A percentile compares a stretch with the other conserved stretches of the same genome.
Evolutionary conservation across 352 stramenopile species (phyloP).

Genomic region (Globisporangium heterothallicum): DNA sequence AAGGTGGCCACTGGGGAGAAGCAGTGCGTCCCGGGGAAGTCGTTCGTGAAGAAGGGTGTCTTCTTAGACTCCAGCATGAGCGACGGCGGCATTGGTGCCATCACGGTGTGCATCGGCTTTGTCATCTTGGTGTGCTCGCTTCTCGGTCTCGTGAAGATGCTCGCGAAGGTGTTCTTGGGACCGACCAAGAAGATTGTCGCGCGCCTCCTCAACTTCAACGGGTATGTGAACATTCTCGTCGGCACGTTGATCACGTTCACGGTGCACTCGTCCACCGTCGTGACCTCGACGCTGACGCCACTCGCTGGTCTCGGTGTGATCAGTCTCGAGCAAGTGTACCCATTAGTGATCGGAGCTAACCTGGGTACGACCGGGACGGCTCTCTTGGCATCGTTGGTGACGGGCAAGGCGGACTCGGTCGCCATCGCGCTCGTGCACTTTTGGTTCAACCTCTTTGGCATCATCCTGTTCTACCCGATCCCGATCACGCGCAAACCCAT

Average conservation of each 20-base stretch:
- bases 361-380: slow-evolving; percentile 88
- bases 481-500: slow-evolving; percentile 80
- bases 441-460: slow-evolving; percentile 90
- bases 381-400: slow-evolving; percentile 84
- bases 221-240: slow-evolving; percentile 85
- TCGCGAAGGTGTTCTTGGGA: slow-evolving; percentile 66
- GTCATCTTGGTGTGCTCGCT: slow-evolving; percentile 42
- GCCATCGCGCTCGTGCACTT: slow-evolving; percentile 89
- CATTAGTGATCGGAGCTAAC: slow-evolving; percentile 90
- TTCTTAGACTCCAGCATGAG: slow-evolving; percentile 31
- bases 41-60: slow-evolving; percentile 32
- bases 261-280: slow-evolving; percentile 90
- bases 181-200: slow-evolving; percentile 83
- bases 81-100: slow-evolving; percentile 39
- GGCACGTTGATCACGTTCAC: slow-evolving; percentile 80
- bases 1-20: slow-evolving; percentile 24
- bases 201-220: slow-evolving; percentile 86
- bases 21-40: slow-evolving; percentile 18
- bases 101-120: slow-evolving; percentile 41
- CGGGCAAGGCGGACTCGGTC: slow-evolving; percentile 64
- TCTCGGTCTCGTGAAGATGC: slow-evolving; percentile 40
- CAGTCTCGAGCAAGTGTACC: slow-evolving; percentile 85
- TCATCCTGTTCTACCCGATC: slow-evolving; percentile 90
- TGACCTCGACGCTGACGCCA: slow-evolving; percentile 84
- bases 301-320: slow-evolving; percentile 86